Evolutionary conservation across 768 basidiomycete genomes (phyloP).

Genomic region (Steccherinum ochraceum): DNA sequence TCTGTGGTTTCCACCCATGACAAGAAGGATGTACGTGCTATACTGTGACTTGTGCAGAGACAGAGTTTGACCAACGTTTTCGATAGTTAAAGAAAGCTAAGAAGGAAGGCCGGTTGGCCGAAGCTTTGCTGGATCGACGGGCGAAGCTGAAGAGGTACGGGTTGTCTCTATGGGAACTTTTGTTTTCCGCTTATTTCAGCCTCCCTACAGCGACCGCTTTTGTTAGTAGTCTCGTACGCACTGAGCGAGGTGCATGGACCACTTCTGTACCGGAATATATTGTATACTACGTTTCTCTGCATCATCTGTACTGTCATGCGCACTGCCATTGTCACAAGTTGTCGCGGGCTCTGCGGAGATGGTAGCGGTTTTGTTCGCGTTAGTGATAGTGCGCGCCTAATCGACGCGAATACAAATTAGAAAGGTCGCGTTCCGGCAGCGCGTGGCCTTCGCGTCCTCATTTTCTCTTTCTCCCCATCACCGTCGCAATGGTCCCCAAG

Average conservation of each 20-base stretch:
- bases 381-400: constrained; percentile 3
- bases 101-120: constrained; percentile 76
- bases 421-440: neutral
- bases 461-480: neutral
- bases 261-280: neutral
- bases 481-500: constrained; percentile 27
- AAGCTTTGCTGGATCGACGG: constrained; percentile 73
- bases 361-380: no score
- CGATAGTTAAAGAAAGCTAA: constrained; percentile 70
- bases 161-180: no score
- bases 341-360: no score
- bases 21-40: constrained; percentile 56
- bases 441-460: constrained; percentile 4
- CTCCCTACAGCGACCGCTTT: constrained; percentile 9
- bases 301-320: neutral
- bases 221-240: neutral
- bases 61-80: constrained; percentile 4
- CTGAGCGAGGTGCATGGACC: no score
- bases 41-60: no score
- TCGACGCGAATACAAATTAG: constrained; percentile 8
- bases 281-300: neutral
- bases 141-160: constrained; percentile 75
- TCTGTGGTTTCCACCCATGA: constrained; percentile 65
- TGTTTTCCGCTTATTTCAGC: no score
- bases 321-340: no score